Evolutionary conservation across 1,139 yeast genomes (phyloP), one percentile per base, ranked within the genome.

Genomic region (Candida anutae): DNA sequence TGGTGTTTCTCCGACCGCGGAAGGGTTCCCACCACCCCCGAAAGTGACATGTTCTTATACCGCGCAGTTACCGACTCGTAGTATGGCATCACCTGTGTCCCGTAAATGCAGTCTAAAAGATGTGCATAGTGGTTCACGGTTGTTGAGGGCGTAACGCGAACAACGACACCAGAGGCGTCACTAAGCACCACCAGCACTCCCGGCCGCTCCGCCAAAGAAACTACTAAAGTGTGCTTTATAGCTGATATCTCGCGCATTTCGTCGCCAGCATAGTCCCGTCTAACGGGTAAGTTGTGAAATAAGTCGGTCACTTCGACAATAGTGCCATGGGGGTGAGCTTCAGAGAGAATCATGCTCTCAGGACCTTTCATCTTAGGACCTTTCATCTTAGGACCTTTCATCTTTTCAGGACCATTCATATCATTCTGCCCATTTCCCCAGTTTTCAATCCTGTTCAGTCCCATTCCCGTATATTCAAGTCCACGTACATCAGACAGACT

Each of bases 201-300:
- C 8, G 13, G 19, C 16, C 21, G 14, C 21, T 13, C 13, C 16
- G 11, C 11, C 9, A 9, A 22, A 0, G 46, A 50, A n/a, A 49
- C 51, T 0, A 61, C 27, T 12, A 57, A 32, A 18, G 45, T 40
- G 22, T 37, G 32, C 27, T 41, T 35, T 0, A 62, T 48, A 4
- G 42, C 34, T 5, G 44, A 38, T n/a, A 43, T 22, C 3, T 55
- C 25, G 8, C 13, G 9, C 13, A 9, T 8, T 12, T 12, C 8
- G 19, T 17, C 19, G 8, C 9, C 10, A 8, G 10, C 10, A 6
- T 53, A 54, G 6, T 36, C 39, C 22, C 64, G 55, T 16, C 95
- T 55, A 2, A 82, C 87, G 0, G 88, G 87, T 2, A 73, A 29
- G 22, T 57, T 61, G 13, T 58, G 51, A 44, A 79, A 79, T 13